These are phyloP conservation scores for Obelidium mucronatum DNA, from an alignment of 192 early-diverging fungal species.

Conservation along the genomic window DNA sequence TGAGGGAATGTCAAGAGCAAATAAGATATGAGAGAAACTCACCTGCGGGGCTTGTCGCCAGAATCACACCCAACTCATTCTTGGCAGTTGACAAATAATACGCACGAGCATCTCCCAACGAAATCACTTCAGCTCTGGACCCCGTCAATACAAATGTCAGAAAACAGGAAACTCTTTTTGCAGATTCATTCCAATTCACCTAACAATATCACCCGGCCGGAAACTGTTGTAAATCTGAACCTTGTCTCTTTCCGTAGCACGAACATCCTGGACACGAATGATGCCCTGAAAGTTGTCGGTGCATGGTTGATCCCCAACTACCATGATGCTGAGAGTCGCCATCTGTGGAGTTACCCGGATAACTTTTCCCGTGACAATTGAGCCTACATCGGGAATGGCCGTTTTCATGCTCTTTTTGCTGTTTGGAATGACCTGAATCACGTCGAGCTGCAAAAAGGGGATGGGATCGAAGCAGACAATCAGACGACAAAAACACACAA, in stretches of 20 bases:
- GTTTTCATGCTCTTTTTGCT: conserved; percentile 27
- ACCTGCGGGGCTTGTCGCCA: conserved; percentile 86
- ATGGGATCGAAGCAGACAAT: not conserved
- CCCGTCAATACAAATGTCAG: not conserved
- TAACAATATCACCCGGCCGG: conserved; percentile 92
- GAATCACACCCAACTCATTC: conserved; percentile 94
- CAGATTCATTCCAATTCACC: conserved; percentile 36
- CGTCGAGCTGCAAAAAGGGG: not conserved
- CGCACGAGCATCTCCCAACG: conserved; percentile 89
- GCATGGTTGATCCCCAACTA: conserved; percentile 77
- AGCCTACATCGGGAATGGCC: conserved; percentile 64
- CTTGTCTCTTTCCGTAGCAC: conserved; percentile 94
- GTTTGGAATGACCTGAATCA: conserved; percentile 22
- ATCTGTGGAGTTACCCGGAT: conserved; percentile 88
- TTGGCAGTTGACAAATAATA: conserved; percentile 92
- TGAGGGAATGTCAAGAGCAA: too few relatives aligned
- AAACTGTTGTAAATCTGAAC: conserved; percentile 91
- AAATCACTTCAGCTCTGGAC: conserved; percentile 74
- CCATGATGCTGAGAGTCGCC: conserved; percentile 90
- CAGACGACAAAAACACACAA: too few relatives aligned
- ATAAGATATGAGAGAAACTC: conserved; percentile 26
- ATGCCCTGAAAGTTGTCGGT: conserved; percentile 77
- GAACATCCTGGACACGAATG: conserved; percentile 90
- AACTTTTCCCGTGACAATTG: conserved; percentile 80
- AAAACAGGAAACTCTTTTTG: not conserved